Percentiles rank a stretch among this genome's conserved stretches.
These are phyloP conservation scores for Pestalotiopsis sp. DNA, from an alignment of 2,329 filamentous ascomycete genomes.

Conservation along the genomic window DNA sequence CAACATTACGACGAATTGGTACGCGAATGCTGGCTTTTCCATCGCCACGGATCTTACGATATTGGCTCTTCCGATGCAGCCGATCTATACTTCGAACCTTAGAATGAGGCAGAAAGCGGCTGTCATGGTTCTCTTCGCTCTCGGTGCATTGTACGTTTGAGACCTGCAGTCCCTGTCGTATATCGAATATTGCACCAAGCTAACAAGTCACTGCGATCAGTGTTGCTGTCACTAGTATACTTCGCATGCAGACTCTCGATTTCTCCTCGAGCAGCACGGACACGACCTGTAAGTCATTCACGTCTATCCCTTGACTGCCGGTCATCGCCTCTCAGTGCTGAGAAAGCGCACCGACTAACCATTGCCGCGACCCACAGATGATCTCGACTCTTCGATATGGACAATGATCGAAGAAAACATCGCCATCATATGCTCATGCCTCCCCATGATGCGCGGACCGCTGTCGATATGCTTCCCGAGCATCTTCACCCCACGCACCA, in stretches of 20 bases:
- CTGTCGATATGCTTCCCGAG: constrained; percentile 39
- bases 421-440: constrained; percentile 41
- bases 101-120: constrained; percentile 43
- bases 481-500: constrained; percentile 25
- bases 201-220: constrained; percentile 8
- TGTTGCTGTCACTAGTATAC: constrained; percentile 44
- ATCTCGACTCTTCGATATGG: constrained; percentile 40
- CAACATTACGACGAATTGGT: constrained; percentile 49
- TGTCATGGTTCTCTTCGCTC: constrained; percentile 43
- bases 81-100: constrained; percentile 47
- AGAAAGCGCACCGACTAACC: background rate
- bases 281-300: constrained; percentile 32
- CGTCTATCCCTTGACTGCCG: background rate
- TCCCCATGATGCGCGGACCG: constrained; percentile 43
- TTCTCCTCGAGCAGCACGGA: constrained; percentile 38
- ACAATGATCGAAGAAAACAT: constrained; percentile 43
- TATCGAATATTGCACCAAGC: background rate
- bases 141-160: constrained; percentile 44
- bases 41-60: constrained; percentile 51
- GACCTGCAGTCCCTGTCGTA: too few species aligned
- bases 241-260: constrained; percentile 42
- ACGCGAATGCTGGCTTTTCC: constrained; percentile 50
- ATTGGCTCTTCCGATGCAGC: constrained; percentile 49
- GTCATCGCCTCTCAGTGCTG: background rate
- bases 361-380: constrained; percentile 22